Evolutionary conservation across 176 grass and related monocot genomes (phyloP), one percentile per base, ranked within the genome.

Genomic region (Alloteropsis semialata): DNA sequence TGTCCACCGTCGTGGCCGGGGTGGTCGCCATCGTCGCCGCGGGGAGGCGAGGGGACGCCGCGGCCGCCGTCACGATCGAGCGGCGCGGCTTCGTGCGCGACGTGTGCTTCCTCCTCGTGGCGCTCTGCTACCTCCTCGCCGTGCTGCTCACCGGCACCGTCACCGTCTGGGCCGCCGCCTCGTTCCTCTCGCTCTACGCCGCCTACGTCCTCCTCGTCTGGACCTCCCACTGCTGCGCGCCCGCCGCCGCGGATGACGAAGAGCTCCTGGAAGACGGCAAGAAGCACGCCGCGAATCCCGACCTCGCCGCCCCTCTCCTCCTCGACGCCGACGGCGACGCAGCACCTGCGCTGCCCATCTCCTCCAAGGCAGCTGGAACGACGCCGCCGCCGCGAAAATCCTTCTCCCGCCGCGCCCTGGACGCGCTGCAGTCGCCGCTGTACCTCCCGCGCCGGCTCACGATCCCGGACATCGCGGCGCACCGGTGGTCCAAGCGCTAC

Each of bases 121-220:
- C 78, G 54, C 87, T 97, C 2, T 57, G 81, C 12, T 94, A 84
- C 22, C 79, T 97, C 85, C 75, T 94, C 33, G 90, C 67, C n/a
- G 87, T 97, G 21, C 58, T 94, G 2, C 19, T 94, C 86, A 63
- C 44, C 22, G 89, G 91, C 43, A 39, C 54, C 18, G 74, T 97
- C 65, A 90, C 89, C 57, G 62, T 97, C 45, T 90, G 85, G 87
- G 90, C 67, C 18, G 82, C 94, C 21, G 85, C 77, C 13, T 81
- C 90, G 1, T 97, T 97, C 82, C 91, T 93, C 19, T 97, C 87
- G 4, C 88, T 97, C 29, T 97, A 97, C 65, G 84, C 85, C 54
- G 87, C 53, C 1, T 97, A 97, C 39, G 88, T 97, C 42, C 83
- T 91, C 45, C 62, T 92, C 29, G 88, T 97, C 59, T 94, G 63